phyloP scores from a whole-genome alignment of 768 basidiomycete species.

The Lenzites betulinus region DNA sequence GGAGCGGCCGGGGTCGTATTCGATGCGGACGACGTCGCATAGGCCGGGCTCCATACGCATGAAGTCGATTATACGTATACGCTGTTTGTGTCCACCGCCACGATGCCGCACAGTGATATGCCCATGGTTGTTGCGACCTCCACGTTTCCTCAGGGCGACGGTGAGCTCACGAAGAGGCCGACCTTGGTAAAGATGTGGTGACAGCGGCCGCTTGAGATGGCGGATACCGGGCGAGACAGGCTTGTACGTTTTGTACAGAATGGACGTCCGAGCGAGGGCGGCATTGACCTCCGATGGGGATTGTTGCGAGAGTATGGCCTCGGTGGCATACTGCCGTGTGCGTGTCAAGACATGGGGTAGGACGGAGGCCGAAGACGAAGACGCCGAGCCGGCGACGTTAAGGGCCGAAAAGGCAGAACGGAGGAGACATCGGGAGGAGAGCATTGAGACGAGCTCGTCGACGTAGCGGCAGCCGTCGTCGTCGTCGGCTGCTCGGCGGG shows the following conservation, averaged over 20 bases:
- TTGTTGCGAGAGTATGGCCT: slow-evolving; percentile 32
- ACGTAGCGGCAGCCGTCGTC: slow-evolving; percentile 16
- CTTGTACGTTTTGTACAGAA: slow-evolving; percentile 86
- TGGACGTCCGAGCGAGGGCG: slow-evolving; percentile 53
- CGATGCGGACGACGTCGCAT: slow-evolving; percentile 90
- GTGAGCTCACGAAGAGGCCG: slow-evolving; percentile 85
- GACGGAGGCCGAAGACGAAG: slow-evolving; percentile 24
- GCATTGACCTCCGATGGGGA: slow-evolving; percentile 36
- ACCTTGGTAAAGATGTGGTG: slow-evolving; percentile 82
- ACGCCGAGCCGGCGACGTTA: slow-evolving; percentile 20
- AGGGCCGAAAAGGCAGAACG: slow-evolving; percentile 36
- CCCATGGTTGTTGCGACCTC: slow-evolving; percentile 84
- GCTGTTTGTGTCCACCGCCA: slow-evolving; percentile 89
- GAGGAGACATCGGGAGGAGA: slow-evolving; percentile 49
- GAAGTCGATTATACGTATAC: slow-evolving; percentile 89
- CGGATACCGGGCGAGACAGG: slow-evolving; percentile 86
- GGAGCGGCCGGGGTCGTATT: slow-evolving; percentile 93
- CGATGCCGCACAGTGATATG: slow-evolving; percentile 85
- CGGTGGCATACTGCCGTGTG: slow-evolving; percentile 41
- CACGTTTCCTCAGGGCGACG: slow-evolving; percentile 75
- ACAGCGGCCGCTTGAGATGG: slow-evolving; percentile 81
- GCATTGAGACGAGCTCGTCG: slow-evolving; percentile 36
- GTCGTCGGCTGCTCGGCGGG: slow-evolving; percentile 16
- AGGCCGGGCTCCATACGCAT: slow-evolving; percentile 72
- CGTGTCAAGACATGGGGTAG: slow-evolving; percentile 23